These are phyloP conservation scores for Aquanectria penicillioides DNA, from an alignment of 2,329 filamentous ascomycete species.

Conservation along the genomic window DNA sequence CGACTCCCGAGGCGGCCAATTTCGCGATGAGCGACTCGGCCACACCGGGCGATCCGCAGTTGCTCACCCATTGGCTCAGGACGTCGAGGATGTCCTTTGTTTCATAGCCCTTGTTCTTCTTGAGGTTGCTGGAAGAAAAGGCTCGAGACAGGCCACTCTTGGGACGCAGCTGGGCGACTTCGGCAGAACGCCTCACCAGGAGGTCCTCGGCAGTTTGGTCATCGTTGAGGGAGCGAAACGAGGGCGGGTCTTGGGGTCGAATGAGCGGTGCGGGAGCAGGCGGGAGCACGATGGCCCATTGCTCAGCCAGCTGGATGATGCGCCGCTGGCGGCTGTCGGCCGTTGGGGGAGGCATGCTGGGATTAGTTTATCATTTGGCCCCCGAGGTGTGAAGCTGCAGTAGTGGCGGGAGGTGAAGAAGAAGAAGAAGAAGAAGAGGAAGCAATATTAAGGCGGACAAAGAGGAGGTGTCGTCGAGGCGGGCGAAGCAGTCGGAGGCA, in stretches of 20 bases:
- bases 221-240: constrained; percentile 59
- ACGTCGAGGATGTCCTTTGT: constrained; percentile 63
- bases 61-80: constrained; percentile 59
- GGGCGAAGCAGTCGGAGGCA: neutral
- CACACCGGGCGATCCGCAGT: constrained; percentile 61
- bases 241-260: constrained; percentile 54
- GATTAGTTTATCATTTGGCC: constrained; percentile 26
- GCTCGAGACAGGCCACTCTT: constrained; percentile 53
- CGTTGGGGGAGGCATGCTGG: constrained; percentile 44
- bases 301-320: constrained; percentile 60
- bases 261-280: constrained; percentile 51
- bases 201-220: constrained; percentile 64
- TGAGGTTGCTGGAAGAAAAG: constrained; percentile 51
- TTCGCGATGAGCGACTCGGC: constrained; percentile 65
- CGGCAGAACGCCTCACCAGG: constrained; percentile 56
- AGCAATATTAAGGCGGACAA: neutral
- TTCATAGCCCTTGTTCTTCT: constrained; percentile 62
- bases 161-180: constrained; percentile 48
- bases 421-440: neutral
- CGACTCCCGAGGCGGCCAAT: constrained; percentile 59
- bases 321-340: constrained; percentile 55
- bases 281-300: constrained; percentile 60
- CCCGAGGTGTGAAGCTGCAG: neutral
- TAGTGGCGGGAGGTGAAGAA: neutral
- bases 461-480: neutral